A percentile compares a stretch with the other conserved stretches of the same genome.
These are phyloP conservation scores for Xylaria sp. DNA, from an alignment of 2,329 filamentous ascomycete species.

Conservation along the genomic window DNA sequence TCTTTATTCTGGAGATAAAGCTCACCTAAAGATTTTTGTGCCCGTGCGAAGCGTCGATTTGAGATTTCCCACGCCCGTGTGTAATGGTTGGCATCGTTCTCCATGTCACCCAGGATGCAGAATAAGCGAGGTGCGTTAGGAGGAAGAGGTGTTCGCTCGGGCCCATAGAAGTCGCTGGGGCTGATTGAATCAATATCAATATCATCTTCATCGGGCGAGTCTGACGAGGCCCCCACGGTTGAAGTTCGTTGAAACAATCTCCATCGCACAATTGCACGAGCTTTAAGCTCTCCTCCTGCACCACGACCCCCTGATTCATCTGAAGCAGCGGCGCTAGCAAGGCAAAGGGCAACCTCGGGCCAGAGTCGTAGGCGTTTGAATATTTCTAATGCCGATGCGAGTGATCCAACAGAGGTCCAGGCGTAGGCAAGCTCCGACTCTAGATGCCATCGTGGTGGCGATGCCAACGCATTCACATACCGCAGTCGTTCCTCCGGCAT, in stretches of 20 bases:
- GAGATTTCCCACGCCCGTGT: slow-evolving; percentile 90
- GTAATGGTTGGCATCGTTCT: slow-evolving; percentile 79
- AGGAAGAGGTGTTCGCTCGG: slow-evolving; percentile 76
- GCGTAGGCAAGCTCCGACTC: slow-evolving; percentile 91
- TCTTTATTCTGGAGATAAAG: slow-evolving; percentile 76
- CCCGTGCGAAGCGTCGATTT: slow-evolving; percentile 80
- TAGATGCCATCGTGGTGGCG: slow-evolving; percentile 91
- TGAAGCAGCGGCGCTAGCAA: slow-evolving; percentile 70
- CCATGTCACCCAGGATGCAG: slow-evolving; percentile 93
- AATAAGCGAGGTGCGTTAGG: slow-evolving; percentile 87
- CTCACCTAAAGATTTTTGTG: slow-evolving; percentile 87
- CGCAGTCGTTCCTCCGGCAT: slow-evolving; percentile 78
- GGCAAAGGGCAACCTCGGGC: slow-evolving; percentile 93
- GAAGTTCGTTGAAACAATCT: slow-evolving; percentile 78
- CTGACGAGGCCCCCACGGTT: slow-evolving; percentile 34
- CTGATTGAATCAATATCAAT: slow-evolving; percentile 68
- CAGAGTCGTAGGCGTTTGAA: slow-evolving; percentile 94
- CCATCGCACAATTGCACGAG: slow-evolving; percentile 77
- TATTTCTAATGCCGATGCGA: slow-evolving; percentile 92
- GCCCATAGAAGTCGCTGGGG: slow-evolving; percentile 65
- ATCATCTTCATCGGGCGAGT: slow-evolving; percentile 59
- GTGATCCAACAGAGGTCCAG: slow-evolving; percentile 90
- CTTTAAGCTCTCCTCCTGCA: slow-evolving; percentile 78
- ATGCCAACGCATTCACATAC: slow-evolving; percentile 85
- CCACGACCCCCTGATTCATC: slow-evolving; percentile 68